Evolutionary conservation across 2,329 filamentous ascomycete species (phyloP).

Genomic region (Sporothrix schenckii): DNA sequence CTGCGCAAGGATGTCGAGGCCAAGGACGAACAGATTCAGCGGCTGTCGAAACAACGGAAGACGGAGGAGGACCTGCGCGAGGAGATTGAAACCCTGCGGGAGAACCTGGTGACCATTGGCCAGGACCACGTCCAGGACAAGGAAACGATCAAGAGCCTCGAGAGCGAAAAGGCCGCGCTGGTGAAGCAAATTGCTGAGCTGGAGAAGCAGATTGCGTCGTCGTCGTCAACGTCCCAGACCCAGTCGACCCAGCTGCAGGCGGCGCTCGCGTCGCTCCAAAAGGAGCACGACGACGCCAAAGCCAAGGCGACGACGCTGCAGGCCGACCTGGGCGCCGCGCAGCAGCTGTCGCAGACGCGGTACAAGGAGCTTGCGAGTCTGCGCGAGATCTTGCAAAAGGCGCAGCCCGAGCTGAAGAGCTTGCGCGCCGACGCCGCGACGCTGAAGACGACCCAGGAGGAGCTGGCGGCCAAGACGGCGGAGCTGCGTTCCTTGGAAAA

Average conservation of each 20-base stretch:
- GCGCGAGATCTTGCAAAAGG: slow-evolving; percentile 76
- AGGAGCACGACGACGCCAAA: slow-evolving; percentile 69
- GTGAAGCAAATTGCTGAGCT: slow-evolving; percentile 66
- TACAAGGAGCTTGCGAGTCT: slow-evolving; percentile 88
- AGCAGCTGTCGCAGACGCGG: slow-evolving; percentile 81
- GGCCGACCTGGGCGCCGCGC: slow-evolving; percentile 80
- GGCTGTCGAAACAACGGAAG: slow-evolving; percentile 68
- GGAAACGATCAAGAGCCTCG: slow-evolving; percentile 71
- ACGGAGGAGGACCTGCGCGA: slow-evolving; percentile 79
- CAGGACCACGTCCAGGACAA: slow-evolving; percentile 84
- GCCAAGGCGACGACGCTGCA: slow-evolving; percentile 70
- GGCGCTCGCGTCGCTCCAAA: slow-evolving; percentile 61
- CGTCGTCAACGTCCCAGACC: slow-evolving; percentile 45
- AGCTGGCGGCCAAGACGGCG: slow-evolving; percentile 60
- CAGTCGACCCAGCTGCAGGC: slow-evolving; percentile 57
- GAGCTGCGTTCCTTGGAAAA: slow-evolving; percentile 78
- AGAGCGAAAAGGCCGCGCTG: slow-evolving; percentile 68
- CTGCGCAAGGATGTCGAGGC: slow-evolving; percentile 59
- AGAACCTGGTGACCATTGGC: slow-evolving; percentile 77
- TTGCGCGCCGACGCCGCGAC: slow-evolving; percentile 76
- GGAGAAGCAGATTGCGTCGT: slow-evolving; percentile 66
- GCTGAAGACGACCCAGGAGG: slow-evolving; percentile 74
- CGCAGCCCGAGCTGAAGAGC: slow-evolving; percentile 80
- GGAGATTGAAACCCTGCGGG: slow-evolving; percentile 81
- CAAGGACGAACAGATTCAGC: slow-evolving; percentile 74